phyloP scores from a whole-genome alignment of 2,329 filamentous ascomycete genomes.

The Colletotrichum phormii region DNA sequence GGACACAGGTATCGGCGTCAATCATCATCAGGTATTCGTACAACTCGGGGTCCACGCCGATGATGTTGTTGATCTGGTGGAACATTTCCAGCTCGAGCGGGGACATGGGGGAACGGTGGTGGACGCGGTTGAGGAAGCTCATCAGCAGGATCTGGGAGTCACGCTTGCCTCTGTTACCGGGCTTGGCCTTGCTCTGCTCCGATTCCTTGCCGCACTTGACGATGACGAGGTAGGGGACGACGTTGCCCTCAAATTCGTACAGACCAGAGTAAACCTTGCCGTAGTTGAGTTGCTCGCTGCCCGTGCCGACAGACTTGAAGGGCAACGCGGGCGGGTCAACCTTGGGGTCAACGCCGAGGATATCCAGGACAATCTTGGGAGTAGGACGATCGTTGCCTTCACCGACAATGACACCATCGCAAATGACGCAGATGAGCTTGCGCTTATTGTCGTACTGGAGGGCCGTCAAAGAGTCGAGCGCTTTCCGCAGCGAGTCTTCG shows the following conservation, averaged over 20 bases:
- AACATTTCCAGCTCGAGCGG: constrained; percentile 98
- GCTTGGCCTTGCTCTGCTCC: constrained; percentile 90
- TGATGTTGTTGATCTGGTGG: constrained; percentile 98
- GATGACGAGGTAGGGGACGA: constrained; percentile 94
- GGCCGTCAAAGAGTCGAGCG: constrained; percentile 92
- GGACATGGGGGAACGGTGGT: constrained; percentile 97
- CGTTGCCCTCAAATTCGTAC: constrained; percentile 97
- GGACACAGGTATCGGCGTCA: constrained; percentile 96
- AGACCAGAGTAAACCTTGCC: constrained; percentile 98
- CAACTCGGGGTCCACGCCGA: constrained; percentile 97
- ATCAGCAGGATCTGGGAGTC: constrained; percentile 99
- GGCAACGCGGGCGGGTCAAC: constrained; percentile 93
- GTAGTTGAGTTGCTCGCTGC: constrained; percentile 95
- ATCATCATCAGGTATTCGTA: constrained; percentile 98
- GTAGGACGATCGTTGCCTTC: constrained; percentile 96
- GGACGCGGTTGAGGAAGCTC: constrained; percentile 98
- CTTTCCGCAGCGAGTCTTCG: constrained; percentile 93
- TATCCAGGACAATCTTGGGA: constrained; percentile 96
- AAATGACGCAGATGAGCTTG: constrained; percentile 96
- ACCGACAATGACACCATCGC: constrained; percentile 96
- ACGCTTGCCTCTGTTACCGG: constrained; percentile 98
- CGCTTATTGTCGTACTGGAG: constrained; percentile 98
- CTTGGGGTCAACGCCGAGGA: constrained; percentile 96
- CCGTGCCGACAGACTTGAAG: constrained; percentile 91
- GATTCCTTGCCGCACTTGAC: constrained; percentile 98